These are phyloP conservation scores for Gracilaria vermiculophylla DNA, from an alignment of 23 red algal genomes.

Conservation along the genomic window DNA sequence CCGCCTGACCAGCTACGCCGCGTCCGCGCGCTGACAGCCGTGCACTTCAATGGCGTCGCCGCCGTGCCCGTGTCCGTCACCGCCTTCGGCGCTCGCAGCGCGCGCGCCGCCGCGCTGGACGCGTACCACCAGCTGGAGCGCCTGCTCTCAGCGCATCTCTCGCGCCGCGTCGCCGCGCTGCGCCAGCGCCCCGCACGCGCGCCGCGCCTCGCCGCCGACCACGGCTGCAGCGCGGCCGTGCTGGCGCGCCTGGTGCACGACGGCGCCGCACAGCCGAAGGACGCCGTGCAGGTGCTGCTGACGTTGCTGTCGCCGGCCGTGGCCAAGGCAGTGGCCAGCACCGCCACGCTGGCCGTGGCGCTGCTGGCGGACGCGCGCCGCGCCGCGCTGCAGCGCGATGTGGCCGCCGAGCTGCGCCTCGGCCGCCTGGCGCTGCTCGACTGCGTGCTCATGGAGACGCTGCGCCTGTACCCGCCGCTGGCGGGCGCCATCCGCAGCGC, in stretches of 20 bases:
- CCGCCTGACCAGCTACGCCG: neutral
- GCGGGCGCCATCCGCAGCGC: conserved; percentile 7
- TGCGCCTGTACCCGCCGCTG: conserved; percentile 27
- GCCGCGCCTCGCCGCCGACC: neutral
- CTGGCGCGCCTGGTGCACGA: neutral
- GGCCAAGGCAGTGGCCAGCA: conserved; percentile 34
- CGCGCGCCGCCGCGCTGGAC: conserved; percentile 14
- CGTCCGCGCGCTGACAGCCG: neutral
- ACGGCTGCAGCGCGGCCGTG: neutral
- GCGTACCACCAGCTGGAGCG: neutral
- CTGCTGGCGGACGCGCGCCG: neutral
- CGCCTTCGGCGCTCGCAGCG: neutral
- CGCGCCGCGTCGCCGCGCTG: neutral
- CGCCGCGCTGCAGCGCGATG: neutral
- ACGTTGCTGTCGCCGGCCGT: conserved; percentile 45
- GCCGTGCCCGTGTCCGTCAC: conserved; percentile 27
- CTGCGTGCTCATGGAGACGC: conserved; percentile 8
- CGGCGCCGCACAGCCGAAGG: neutral
- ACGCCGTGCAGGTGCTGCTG: conserved; percentile 22
- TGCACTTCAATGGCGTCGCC: conserved; percentile 45
- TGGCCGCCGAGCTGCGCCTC: neutral
- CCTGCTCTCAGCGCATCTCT: neutral
- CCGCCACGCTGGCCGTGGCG: neutral
- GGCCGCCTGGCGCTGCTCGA: neutral
- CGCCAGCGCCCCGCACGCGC: neutral